Evolutionary conservation across 441 rosid genomes (phyloP), one percentile per base, ranked within the genome.

Genomic region (Erodium chrysanthum): DNA sequence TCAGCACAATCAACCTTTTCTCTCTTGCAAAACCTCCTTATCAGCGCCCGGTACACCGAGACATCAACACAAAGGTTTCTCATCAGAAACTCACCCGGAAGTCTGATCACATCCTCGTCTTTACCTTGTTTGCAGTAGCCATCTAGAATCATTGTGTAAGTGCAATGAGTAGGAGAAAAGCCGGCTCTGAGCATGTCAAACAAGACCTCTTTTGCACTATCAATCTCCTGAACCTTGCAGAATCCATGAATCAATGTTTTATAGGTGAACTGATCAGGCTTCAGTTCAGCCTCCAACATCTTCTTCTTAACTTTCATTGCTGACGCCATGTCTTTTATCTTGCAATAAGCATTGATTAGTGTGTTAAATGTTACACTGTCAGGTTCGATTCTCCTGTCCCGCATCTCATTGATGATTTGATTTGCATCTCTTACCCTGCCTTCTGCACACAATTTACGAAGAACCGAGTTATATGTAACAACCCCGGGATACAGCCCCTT

Each of bases 341-440:
- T 93, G 76, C 95, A 81, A 72, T 93, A 91, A 11, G 95, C 96
- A 68, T 91, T 93, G 52, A 89, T 88, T 82, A 93, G 76, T 22
- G 96, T 91, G 73, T 91, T 93, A 79, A 96, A 93, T 0, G 98
- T 93, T 60, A 89, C 69, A 71, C 82, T 91, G 76, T 93, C 97
- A 48, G 98, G 93, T 68, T 87, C 89, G 40, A 93, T 66, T 48
- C 73, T 84, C 77, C 71, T 86, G 29, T 82, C 97, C 58, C 79
- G 82, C 97, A 93, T 89, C 85, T 91, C 96, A 71, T 71, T 82
- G 76, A 91, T 78, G 29, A 93, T 84, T 71, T 76, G 74, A 73
- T 91, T 93, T 48, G 91, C 90, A 70, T 89, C 97, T 74, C 85
- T 82, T 72, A 91, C 79, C 75, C 97, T 86, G 52, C 97, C 95